These are phyloP conservation scores for Wickerhamiella azymoides DNA, from an alignment of 805 yeast species.

Conservation along the genomic window DNA sequence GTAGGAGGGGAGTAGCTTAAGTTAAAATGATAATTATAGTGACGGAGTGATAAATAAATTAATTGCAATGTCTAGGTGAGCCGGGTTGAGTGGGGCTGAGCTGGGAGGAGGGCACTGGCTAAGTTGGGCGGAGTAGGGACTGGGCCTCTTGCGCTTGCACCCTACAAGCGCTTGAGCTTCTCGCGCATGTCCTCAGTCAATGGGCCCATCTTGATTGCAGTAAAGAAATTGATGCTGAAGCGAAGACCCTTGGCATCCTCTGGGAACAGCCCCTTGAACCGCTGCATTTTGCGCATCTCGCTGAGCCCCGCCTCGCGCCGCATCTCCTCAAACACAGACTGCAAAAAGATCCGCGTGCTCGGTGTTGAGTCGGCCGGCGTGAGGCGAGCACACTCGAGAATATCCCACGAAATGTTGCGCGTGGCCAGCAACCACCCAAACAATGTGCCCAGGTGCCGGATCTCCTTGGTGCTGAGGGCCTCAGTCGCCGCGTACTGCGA, in stretches of 20 bases:
- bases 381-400: slow-evolving; percentile 40
- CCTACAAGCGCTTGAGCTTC: slow-evolving; percentile 22
- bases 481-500: slow-evolving; percentile 46
- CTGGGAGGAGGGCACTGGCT: too few species aligned
- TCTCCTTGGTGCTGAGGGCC: slow-evolving; percentile 53
- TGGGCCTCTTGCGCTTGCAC: too few species aligned
- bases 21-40: too few species aligned
- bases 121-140: too few species aligned
- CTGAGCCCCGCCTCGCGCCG: slow-evolving; percentile 59
- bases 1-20: too few species aligned
- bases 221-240: slow-evolving; percentile 79
- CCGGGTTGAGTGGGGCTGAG: too few species aligned
- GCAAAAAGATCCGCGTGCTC: slow-evolving; percentile 62
- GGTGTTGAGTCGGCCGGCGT: slow-evolving; percentile 67
- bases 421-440: slow-evolving; percentile 75
- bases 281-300: slow-evolving; percentile 28
- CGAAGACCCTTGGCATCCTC: slow-evolving; percentile 22
- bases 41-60: too few species aligned
- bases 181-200: slow-evolving; percentile 74
- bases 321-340: slow-evolving; percentile 67
- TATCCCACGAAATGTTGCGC: slow-evolving; percentile 53
- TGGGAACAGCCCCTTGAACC: slow-evolving; percentile 17
- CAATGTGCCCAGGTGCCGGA: slow-evolving; percentile 67
- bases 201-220: slow-evolving; percentile 80
- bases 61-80: too few species aligned